These are phyloP conservation scores for Termitomyces heimii DNA, from an alignment of 768 basidiomycete genomes.

Conservation along the genomic window DNA sequence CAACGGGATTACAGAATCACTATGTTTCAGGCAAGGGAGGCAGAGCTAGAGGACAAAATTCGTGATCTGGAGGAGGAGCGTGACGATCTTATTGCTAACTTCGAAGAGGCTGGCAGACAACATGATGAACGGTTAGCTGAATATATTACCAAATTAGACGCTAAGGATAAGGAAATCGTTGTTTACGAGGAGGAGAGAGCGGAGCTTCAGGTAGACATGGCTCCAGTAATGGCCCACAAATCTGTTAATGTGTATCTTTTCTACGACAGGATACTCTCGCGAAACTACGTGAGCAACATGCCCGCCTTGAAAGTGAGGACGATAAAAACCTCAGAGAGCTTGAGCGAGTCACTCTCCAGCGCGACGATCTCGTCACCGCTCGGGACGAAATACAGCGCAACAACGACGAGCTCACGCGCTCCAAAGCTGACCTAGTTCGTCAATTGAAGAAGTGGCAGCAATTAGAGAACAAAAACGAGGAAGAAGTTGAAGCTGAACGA, in stretches of 20 bases:
- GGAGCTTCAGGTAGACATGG: constrained; percentile 33
- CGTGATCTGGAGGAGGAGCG: constrained; percentile 45
- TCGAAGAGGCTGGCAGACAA: constrained; percentile 21
- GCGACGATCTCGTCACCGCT: constrained; percentile 49
- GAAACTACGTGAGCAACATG: constrained; percentile 43
- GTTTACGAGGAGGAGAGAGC: constrained; percentile 37
- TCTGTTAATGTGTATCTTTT: constrained; percentile 4
- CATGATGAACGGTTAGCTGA: constrained; percentile 24
- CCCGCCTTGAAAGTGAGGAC: constrained; percentile 40
- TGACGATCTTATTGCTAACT: constrained; percentile 19
- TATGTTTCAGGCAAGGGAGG: constrained; percentile 61
- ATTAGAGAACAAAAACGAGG: constrained; percentile 59
- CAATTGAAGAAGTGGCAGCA: constrained; percentile 68
- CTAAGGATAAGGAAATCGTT: constrained; percentile 32
- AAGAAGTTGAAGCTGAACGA: constrained; percentile 47
- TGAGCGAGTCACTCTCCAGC: constrained; percentile 50
- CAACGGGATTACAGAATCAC: constrained; percentile 64
- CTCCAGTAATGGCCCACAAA: not conserved
- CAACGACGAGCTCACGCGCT: constrained; percentile 54
- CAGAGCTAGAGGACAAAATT: constrained; percentile 50
- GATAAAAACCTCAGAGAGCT: constrained; percentile 45
- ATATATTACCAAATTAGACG: constrained; percentile 31
- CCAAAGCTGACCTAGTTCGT: constrained; percentile 46
- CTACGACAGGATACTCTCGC: constrained; percentile 28
- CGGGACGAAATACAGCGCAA: constrained; percentile 48